Conservation (phyloP, 2,329 filamentous ascomycete genomes). For the Pseudogymnoascus sp. region DNA sequence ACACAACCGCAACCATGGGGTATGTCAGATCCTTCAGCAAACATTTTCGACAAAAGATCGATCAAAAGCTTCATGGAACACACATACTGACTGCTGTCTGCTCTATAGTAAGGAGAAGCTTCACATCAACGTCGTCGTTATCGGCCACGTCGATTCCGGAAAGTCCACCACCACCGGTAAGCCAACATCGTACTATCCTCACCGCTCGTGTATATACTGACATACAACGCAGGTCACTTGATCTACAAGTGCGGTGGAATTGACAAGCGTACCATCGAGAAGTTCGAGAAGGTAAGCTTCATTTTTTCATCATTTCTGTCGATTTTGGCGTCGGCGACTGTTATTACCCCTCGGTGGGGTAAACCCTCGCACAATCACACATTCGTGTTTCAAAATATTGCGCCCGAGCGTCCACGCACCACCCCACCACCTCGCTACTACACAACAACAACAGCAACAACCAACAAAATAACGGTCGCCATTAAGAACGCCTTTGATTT, state of each 20-base stretch:
- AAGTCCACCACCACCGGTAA: conserved; percentile 96
- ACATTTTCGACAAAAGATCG: conserved; percentile 14
- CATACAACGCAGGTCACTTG: conserved; percentile 65
- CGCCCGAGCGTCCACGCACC: conserved; percentile 14
- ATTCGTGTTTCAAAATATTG: conserved; percentile 19
- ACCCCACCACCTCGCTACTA: not conserved
- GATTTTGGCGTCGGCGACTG: conserved; percentile 19
- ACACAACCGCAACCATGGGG: conserved; percentile 28
- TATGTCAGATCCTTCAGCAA: conserved; percentile 19
- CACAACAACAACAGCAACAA: conserved; percentile 21
- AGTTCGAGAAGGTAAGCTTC: conserved; percentile 96
- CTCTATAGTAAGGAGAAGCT: conserved; percentile 78
- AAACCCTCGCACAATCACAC: conserved; percentile 19
- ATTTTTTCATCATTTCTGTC: conserved; percentile 9
- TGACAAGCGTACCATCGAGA: conserved; percentile 99
- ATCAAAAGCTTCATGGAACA: conserved; percentile 14
- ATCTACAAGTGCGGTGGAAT: conserved; percentile 99
- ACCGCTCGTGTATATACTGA: conserved; percentile 16
- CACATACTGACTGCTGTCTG: conserved; percentile 20
- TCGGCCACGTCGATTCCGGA: conserved; percentile 99
- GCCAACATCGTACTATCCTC: conserved; percentile 23
- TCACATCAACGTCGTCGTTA: conserved; percentile 98
- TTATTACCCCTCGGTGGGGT: conserved; percentile 28
- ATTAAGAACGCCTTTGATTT: not conserved
- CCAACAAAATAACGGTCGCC: conserved; percentile 11